phyloP scores from a whole-genome alignment of 495 filamentous ascomycete species.

The Emericellopsis terricola region DNA sequence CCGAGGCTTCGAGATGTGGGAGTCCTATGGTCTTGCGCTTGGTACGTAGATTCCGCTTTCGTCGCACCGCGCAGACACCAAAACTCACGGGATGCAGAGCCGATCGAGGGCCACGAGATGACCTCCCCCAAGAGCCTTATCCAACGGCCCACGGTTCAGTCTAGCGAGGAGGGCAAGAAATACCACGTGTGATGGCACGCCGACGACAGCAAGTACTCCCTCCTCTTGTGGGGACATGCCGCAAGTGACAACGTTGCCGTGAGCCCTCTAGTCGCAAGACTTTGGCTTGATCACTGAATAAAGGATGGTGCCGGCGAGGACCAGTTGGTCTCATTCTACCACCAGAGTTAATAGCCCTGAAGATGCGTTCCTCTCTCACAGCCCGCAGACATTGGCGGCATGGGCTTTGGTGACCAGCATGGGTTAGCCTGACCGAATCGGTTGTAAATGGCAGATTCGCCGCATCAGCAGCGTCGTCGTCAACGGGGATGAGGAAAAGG shows the following conservation, averaged over 20 bases:
- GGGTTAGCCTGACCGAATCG: conserved; percentile 23
- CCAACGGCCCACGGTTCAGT: conserved; percentile 26
- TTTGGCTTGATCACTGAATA: conserved; percentile 26
- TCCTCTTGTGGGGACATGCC: conserved; percentile 24
- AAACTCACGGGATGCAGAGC: too few relatives aligned
- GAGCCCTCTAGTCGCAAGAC: conserved; percentile 29
- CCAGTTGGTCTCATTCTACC: conserved; percentile 39
- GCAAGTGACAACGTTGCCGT: conserved; percentile 15
- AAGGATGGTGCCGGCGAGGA: conserved; percentile 27
- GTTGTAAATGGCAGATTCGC: conserved; percentile 22
- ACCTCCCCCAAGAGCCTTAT: conserved; percentile 20
- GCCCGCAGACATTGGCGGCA: conserved; percentile 20
- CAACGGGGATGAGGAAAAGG: conserved; percentile 14
- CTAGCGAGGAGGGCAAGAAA: conserved; percentile 14
- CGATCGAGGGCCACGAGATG: conserved; percentile 16
- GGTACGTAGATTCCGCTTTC: conserved; percentile 5
- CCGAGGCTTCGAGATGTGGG: conserved; percentile 23
- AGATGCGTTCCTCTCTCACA: not conserved
- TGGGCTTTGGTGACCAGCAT: conserved; percentile 25
- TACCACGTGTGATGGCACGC: conserved; percentile 33
- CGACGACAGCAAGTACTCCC: conserved; percentile 24
- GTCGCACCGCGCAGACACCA: conserved; percentile 2
- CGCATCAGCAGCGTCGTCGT: conserved; percentile 24
- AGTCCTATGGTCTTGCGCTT: conserved; percentile 18
- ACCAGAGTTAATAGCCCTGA: conserved; percentile 14